These are phyloP conservation scores for Ecytonucleospora hepatopenaei DNA, from an alignment of 371 early-diverging fungal species.

Conservation along the genomic window DNA sequence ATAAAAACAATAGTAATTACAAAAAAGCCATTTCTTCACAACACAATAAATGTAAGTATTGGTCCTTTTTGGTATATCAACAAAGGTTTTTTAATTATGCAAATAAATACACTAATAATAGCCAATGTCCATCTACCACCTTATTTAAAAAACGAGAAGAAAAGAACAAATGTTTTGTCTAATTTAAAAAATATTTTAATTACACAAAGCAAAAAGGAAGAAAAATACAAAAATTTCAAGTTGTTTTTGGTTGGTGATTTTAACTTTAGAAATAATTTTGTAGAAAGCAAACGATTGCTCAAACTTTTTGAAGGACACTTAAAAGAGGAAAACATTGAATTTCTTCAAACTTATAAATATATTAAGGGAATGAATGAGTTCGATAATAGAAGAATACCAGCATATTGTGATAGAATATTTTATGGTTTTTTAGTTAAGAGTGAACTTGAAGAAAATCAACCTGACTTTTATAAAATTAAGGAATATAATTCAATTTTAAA, in stretches of 20 bases:
- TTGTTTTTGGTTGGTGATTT: slow-evolving; percentile 29
- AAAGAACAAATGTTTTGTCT: slow-evolving; percentile 19
- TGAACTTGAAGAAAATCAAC: too few relatives aligned
- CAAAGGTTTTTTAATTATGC: slow-evolving; percentile 22
- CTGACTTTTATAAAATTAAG: too few relatives aligned
- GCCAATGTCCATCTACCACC: slow-evolving; percentile 26
- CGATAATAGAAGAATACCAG: slow-evolving; percentile 14
- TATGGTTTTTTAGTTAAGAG: not conserved
- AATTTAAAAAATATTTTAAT: slow-evolving; percentile 18
- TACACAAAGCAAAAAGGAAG: not conserved
- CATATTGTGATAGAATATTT: slow-evolving; percentile 37
- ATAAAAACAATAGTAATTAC: not conserved
- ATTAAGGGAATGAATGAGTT: not conserved
- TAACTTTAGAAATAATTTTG: slow-evolving; percentile 26
- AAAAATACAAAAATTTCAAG: not conserved
- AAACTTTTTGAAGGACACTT: slow-evolving; percentile 11
- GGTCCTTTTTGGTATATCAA: slow-evolving; percentile 22
- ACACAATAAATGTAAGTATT: not conserved
- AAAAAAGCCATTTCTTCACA: not conserved
- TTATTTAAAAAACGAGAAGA: slow-evolving; percentile 15
- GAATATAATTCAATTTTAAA: slow-evolving; percentile 1
- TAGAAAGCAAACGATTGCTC: slow-evolving; percentile 10
- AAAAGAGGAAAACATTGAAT: slow-evolving; percentile 12
- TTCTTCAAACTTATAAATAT: slow-evolving; percentile 29
- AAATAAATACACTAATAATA: slow-evolving; percentile 9